A percentile compares a stretch with the other conserved stretches of the same genome.
Conservation (phyloP, 129 eudicot species). For the Artemisia argyi region DNA sequence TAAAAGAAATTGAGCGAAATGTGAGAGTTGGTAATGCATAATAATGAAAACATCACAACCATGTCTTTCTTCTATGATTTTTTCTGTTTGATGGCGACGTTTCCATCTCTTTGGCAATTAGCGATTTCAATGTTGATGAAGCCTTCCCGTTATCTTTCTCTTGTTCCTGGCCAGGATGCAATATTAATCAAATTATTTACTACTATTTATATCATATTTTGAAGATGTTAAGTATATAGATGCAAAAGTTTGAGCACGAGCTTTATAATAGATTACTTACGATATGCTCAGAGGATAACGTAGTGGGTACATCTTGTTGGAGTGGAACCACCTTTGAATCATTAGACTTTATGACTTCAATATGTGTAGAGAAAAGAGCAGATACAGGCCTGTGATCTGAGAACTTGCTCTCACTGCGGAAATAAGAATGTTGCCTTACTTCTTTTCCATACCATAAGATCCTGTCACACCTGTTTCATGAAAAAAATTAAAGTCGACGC, state of each 20-base stretch:
- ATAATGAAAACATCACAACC: slow-evolving; percentile 20
- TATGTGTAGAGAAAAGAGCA: slow-evolving; percentile 69
- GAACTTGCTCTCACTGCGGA: slow-evolving; percentile 86
- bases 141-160: slow-evolving; percentile 31
- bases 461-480: slow-evolving; percentile 84
- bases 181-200: slow-evolving; percentile 5
- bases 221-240: no score
- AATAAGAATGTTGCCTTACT: slow-evolving; percentile 74
- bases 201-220: background rate
- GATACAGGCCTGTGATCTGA: slow-evolving; percentile 93
- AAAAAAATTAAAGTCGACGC: slow-evolving; percentile 1
- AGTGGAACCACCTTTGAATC: slow-evolving; percentile 37
- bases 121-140: slow-evolving; percentile 42
- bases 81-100: slow-evolving; percentile 31
- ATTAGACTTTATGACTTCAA: slow-evolving; percentile 49
- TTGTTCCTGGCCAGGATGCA: slow-evolving; percentile 32
- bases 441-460: slow-evolving; percentile 94
- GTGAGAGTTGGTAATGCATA: slow-evolving; percentile 1
- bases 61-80: slow-evolving; percentile 30
- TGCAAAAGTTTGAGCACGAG: slow-evolving; percentile 6
- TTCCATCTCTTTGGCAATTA: slow-evolving; percentile 41
- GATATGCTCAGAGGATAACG: slow-evolving; percentile 29
- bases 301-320: slow-evolving; percentile 22
- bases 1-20: slow-evolving; percentile 10
- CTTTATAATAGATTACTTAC: slow-evolving; percentile 38